Evolutionary conservation across 1,284 basidiomycete species (phyloP), one percentile per base, ranked within the genome.

Genomic region (Agaricales sp.): DNA sequence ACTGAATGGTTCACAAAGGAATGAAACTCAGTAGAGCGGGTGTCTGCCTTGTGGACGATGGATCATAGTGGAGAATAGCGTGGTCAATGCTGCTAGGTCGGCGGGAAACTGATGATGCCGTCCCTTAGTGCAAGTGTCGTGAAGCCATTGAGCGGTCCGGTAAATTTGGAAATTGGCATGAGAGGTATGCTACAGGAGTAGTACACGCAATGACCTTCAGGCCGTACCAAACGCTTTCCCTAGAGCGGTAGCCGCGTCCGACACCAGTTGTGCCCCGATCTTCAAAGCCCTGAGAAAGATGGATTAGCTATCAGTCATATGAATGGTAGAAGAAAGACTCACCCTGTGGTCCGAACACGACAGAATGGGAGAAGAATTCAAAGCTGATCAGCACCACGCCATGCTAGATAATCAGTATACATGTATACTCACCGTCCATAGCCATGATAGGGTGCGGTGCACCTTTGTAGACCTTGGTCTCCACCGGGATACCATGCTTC

Each of bases 391-490:
- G 30, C 16, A 47, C 24, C 16, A 35, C 24, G 43, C 4, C 45
- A 55, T 57, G 54, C 48, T 59, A 57, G 56, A 58, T 56, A 38
- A 51, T 16, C 23, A 57, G 45, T 26, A 50, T 20, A 49, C 30
- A 30, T 12, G n/a, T n/a, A n/a, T 47, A 63, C 74, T 56, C 52
- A 73, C 80, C 78, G 53, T 84, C 81, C 76, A 84, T 80, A 3
- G 77, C 77, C 73, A 84, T 76, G 44, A 82, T 77, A 0, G 79
- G 80, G 63, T 85, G 82, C 19, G 82, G 79, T 3, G 74, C 78
- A 16, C 73, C 71, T 55, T 74, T 71, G 58, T 84, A 84, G 2
- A 77, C 63, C 58, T 72, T 73, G 0, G 73, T 62, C 47, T 81
- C 73, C 4, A 75, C 77, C 8, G 72, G 62, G 2, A 79, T 73